Base-by-base conservation (phyloP, 2,329 filamentous ascomycete species). In the Fusarium clavum region DNA sequence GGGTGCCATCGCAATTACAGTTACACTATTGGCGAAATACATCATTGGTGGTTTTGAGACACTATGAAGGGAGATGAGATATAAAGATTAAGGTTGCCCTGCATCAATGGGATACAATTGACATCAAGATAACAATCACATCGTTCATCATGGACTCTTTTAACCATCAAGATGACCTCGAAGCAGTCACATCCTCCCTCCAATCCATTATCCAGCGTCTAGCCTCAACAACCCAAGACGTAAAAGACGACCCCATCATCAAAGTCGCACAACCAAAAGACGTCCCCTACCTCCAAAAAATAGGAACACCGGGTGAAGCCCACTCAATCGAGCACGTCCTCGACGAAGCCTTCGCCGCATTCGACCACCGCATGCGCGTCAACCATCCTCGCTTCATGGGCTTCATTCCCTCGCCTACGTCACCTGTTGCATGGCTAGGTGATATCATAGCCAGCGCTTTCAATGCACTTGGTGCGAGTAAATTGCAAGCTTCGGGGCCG, bases 351-450 rank as follows among this genome's bases (percentile, higher is more conserved):
- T 68, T 68, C 14, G 13, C 43, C 0, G 64, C 48, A 13, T 68
- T 64, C 24, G 64, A 64, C 14, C 27, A 68, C 10, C 65, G 65
- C 20, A 64, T 63, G 64, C 65, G 65, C 29, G 64, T 68, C 13
- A 68, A 68, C 3, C 64, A 68, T 14, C 65, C 64, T 8, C 65
- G 58, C 14, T 68, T 73, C 30, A 66, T 75, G 46, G 72, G 71
- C 2, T 61, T 76, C 7, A 75, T 76, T 6, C 74, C 74, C 0
- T 74, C 72, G 1, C 72, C 74, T 1, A 71, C 67, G 6, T 68
- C 66, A 0, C 63, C 73, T 2, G 38, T 74, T 3, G 72, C 74
- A 2, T 77, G 73, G 70, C 56, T 77, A 0, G 76, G 76, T 0
- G 73, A 74, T 5, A 62, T 65, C 1, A 58, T 68, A 2, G 61